These are phyloP conservation scores for Mycena capillaripes DNA, from an alignment of 768 basidiomycete genomes.

Conservation along the genomic window DNA sequence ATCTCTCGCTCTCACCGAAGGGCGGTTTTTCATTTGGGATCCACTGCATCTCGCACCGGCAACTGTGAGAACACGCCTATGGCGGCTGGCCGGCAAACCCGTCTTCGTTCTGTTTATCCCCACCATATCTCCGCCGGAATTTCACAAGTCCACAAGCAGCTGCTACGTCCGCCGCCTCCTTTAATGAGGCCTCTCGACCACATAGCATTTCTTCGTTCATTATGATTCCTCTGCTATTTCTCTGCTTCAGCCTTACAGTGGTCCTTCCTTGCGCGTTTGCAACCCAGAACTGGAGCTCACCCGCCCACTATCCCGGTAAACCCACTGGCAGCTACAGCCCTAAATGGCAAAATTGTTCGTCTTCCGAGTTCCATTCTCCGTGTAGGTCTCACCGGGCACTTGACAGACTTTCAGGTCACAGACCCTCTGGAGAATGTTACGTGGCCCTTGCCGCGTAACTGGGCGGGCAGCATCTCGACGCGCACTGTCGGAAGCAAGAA, in stretches of 20 bases:
- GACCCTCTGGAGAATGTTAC: slow-evolving; percentile 49
- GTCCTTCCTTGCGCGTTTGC: slow-evolving; percentile 5
- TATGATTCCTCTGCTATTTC: slow-evolving; percentile 5
- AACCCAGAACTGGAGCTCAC: slow-evolving; percentile 52
- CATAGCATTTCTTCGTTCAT: neutral
- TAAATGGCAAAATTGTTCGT: slow-evolving; percentile 50
- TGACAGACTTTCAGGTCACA: slow-evolving; percentile 48
- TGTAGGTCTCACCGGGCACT: too few species aligned
- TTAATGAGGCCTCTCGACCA: too few species aligned
- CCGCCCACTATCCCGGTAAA: slow-evolving; percentile 53
- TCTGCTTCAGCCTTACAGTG: neutral
- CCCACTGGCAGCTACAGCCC: slow-evolving; percentile 49
- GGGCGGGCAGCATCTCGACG: slow-evolving; percentile 52
- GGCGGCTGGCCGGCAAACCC: too few species aligned
- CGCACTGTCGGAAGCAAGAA: slow-evolving; percentile 48
- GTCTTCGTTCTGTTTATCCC: too few species aligned
- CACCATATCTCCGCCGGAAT: too few species aligned
- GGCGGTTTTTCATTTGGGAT: too few species aligned
- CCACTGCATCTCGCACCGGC: too few species aligned
- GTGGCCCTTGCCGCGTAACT: slow-evolving; percentile 48
- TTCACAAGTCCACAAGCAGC: too few species aligned
- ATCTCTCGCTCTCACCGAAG: too few species aligned
- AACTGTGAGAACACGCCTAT: too few species aligned
- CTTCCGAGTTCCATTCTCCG: neutral
- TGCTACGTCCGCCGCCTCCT: too few species aligned